These are phyloP conservation scores for Cyclocybe aegerita DNA, from an alignment of 768 basidiomycete genomes.

Conservation along the genomic window DNA sequence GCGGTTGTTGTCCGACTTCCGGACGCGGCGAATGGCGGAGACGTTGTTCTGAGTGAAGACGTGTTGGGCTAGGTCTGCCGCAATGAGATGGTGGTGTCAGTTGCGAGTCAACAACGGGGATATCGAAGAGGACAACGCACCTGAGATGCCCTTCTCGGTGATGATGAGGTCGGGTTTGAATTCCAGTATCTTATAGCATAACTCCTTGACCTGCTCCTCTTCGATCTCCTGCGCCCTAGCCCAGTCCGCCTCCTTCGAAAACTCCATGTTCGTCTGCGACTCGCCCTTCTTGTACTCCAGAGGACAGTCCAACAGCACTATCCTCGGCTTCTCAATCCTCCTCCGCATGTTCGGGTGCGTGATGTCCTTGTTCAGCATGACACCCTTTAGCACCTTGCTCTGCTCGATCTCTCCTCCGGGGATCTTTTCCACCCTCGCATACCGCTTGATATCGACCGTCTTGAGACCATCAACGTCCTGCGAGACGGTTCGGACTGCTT, in stretches of 20 bases:
- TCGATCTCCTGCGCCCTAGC: conserved; percentile 89
- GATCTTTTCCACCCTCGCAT: conserved; percentile 95
- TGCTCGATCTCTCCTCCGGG: conserved; percentile 98
- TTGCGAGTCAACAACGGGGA: not conserved
- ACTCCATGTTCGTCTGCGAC: conserved; percentile 98
- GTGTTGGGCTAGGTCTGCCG: conserved; percentile 87
- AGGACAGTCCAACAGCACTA: conserved; percentile 91
- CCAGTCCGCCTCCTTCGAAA: conserved; percentile 93
- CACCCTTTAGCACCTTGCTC: conserved; percentile 80
- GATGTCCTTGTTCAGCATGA: conserved; percentile 95
- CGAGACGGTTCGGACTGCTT: conserved; percentile 89
- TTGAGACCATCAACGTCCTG: conserved; percentile 32
- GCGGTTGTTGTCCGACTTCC: conserved; percentile 98
- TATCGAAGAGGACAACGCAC: conserved; percentile 41
- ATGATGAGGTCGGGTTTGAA: conserved; percentile 95
- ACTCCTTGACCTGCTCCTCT: conserved; percentile 91
- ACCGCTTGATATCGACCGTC: conserved; percentile 97
- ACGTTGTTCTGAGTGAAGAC: conserved; percentile 85
- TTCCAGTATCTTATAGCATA: conserved; percentile 84
- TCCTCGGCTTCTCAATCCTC: conserved; percentile 84
- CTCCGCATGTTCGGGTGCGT: conserved; percentile 94
- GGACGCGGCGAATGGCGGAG: conserved; percentile 93
- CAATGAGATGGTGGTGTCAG: not conserved
- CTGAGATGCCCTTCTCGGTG: conserved; percentile 97
- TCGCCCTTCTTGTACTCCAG: conserved; percentile 99